These are phyloP conservation scores for Nicotiana tomentosiformis DNA, from an alignment of 257 asterid genomes.

Conservation along the genomic window DNA sequence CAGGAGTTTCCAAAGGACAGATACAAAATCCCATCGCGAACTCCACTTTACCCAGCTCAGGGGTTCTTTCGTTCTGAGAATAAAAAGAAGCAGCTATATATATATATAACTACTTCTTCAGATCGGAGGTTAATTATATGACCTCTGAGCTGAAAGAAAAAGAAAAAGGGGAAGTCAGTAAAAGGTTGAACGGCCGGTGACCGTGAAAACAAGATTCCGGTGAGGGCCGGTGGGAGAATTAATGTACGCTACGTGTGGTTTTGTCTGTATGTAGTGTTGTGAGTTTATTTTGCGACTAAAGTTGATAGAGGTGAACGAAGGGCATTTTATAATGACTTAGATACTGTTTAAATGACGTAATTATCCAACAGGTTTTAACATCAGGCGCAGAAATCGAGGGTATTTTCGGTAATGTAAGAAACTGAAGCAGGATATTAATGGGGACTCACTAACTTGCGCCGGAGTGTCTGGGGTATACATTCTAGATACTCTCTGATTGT, in stretches of 20 bases:
- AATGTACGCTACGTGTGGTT: not conserved
- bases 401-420: slow-evolving; percentile 15
- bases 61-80: slow-evolving; percentile 11
- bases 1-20: slow-evolving; percentile 89
- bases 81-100: not conserved
- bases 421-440: slow-evolving; percentile 14
- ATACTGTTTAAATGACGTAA: not conserved
- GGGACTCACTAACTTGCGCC: slow-evolving; percentile 43
- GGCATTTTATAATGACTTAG: slow-evolving; percentile 23
- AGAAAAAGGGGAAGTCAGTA: not conserved
- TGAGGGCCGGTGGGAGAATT: slow-evolving; percentile 14
- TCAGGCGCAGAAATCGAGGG: slow-evolving; percentile 9
- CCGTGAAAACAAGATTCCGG: slow-evolving; percentile 18
- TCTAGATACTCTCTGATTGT: not conserved
- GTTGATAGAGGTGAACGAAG: slow-evolving; percentile 25
- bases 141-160: not conserved
- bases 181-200: not conserved
- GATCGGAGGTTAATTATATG: not conserved
- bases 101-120: not conserved
- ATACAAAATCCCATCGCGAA: slow-evolving; percentile 95
- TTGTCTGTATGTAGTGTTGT: not conserved
- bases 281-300: slow-evolving; percentile 38
- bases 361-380: slow-evolving; percentile 24
- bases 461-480: not conserved
- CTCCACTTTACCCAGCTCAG: slow-evolving; percentile 54